These are phyloP conservation scores for Schwanniomyces etchellsii DNA, from an alignment of 1,139 yeast species.

Conservation along the genomic window DNA sequence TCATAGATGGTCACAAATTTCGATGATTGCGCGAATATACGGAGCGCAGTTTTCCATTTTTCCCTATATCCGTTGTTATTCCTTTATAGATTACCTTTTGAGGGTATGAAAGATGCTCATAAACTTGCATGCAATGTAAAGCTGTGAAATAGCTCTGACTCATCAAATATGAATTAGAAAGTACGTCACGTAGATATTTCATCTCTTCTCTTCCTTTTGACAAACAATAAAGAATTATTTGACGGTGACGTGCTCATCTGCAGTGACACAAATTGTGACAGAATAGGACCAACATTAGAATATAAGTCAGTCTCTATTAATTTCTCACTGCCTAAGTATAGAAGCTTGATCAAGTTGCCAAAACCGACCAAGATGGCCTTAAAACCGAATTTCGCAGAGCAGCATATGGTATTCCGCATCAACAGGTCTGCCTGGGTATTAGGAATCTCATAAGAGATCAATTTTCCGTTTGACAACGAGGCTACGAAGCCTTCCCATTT, in stretches of 20 bases:
- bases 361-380: conserved; percentile 71
- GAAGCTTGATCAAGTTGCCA: conserved; percentile 65
- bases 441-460: conserved; percentile 59
- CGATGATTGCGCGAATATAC: no score
- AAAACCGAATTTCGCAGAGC: conserved; percentile 60
- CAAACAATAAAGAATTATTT: conserved; percentile 38
- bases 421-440: conserved; percentile 20
- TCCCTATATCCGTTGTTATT: no score
- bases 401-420: conserved; percentile 39
- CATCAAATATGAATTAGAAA: no score
- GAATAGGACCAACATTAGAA: conserved; percentile 24
- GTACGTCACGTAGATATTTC: no score
- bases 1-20: no score
- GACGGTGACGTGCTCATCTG: conserved; percentile 9
- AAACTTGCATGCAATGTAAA: no score
- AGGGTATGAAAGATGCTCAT: no score
- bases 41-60: no score
- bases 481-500: conserved; percentile 57
- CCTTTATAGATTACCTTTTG: no score
- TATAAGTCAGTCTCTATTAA: conserved; percentile 38
- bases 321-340: conserved; percentile 63
- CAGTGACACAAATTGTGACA: conserved; percentile 17
- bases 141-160: no score
- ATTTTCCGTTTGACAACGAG: conserved; percentile 53
- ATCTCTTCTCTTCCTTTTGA: conserved; percentile 46